Percentiles rank a stretch among this genome's conserved stretches.
phyloP scores from a whole-genome alignment of 2,329 filamentous ascomycete genomes.

The Microthyrium microscopicum region DNA sequence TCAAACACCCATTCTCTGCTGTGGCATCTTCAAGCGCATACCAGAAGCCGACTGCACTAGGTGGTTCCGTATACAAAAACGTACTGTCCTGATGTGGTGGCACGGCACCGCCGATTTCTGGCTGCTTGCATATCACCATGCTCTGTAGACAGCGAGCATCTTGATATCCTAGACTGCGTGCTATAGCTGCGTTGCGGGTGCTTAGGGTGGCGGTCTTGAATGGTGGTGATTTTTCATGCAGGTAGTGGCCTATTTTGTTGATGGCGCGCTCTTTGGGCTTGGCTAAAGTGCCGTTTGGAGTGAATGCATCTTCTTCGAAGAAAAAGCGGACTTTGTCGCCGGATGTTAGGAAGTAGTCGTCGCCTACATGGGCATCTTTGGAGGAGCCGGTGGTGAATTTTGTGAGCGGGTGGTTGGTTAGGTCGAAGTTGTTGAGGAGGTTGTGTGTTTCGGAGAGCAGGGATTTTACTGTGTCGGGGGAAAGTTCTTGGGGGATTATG shows the following conservation, averaged over 20 bases:
- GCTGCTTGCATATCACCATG: conserved; percentile 98
- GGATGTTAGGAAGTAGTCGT: conserved; percentile 81
- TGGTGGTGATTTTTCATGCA: conserved; percentile 28
- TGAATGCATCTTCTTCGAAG: conserved; percentile 85
- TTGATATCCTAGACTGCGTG: conserved; percentile 51
- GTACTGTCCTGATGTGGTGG: conserved; percentile 84
- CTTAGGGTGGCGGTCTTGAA: conserved; percentile 38
- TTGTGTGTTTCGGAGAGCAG: conserved; percentile 59
- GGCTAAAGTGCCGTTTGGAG: conserved; percentile 42
- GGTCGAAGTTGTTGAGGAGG: conserved; percentile 58
- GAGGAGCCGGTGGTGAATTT: conserved; percentile 79
- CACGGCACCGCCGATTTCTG: conserved; percentile 84
- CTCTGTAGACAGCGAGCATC: conserved; percentile 74
- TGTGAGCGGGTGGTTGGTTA: conserved; percentile 81
- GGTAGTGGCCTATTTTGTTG: conserved; percentile 45
- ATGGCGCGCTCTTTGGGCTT: conserved; percentile 74
- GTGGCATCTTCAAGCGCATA: conserved; percentile 91
- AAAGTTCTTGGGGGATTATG: conserved; percentile 63
- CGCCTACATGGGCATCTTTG: conserved; percentile 70
- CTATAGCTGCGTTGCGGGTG: conserved; percentile 43
- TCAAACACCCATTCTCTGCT: conserved; percentile 70
- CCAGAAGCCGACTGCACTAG: conserved; percentile 89
- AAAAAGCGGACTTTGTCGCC: conserved; percentile 93
- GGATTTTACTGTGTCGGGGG: conserved; percentile 43
- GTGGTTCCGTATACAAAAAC: conserved; percentile 80